Evolutionary conservation across 1,139 yeast species (phyloP).

Genomic region (Suhomyces coccinellae): DNA sequence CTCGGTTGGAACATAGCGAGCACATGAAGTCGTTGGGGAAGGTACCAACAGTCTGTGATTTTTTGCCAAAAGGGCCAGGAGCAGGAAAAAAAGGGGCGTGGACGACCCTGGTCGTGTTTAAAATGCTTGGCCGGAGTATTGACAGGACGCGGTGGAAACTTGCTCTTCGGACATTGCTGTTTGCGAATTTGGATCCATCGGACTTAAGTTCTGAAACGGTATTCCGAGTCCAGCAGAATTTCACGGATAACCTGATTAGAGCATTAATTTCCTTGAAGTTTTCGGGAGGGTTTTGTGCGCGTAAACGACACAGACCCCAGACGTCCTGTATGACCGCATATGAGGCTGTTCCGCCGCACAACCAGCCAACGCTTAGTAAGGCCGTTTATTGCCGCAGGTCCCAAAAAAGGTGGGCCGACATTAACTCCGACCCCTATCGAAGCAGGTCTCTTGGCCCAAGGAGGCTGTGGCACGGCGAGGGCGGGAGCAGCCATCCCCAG

Average conservation of each 20-base stretch:
- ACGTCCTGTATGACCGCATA: too few relatives aligned
- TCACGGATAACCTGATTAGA: constrained; percentile 2
- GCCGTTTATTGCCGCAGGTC: constrained; percentile 1
- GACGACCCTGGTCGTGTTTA: too few relatives aligned
- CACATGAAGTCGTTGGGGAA: not conserved
- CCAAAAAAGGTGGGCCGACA: not conserved
- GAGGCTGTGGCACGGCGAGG: constrained; percentile 2
- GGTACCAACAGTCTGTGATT: too few relatives aligned
- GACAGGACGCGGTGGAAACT: not conserved
- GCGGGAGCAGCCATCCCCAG: not conserved
- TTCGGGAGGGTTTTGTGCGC: not conserved
- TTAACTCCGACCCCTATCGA: constrained; percentile 4
- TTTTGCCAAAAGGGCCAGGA: not conserved
- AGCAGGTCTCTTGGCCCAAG: not conserved
- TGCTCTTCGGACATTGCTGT: constrained; percentile 4
- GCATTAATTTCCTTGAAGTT: not conserved
- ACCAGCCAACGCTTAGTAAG: constrained; percentile 2
- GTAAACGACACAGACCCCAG: too few relatives aligned
- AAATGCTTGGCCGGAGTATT: too few relatives aligned
- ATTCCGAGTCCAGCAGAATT: not conserved
- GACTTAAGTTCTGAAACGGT: not conserved
- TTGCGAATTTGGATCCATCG: not conserved
- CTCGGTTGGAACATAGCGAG: not conserved
- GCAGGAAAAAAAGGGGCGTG: too few relatives aligned
- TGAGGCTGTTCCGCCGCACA: constrained; percentile 1